Percentiles rank a stretch among this genome's conserved stretches.
These are phyloP conservation scores for Suillus subaureus DNA, from an alignment of 768 basidiomycete genomes.

Conservation along the genomic window DNA sequence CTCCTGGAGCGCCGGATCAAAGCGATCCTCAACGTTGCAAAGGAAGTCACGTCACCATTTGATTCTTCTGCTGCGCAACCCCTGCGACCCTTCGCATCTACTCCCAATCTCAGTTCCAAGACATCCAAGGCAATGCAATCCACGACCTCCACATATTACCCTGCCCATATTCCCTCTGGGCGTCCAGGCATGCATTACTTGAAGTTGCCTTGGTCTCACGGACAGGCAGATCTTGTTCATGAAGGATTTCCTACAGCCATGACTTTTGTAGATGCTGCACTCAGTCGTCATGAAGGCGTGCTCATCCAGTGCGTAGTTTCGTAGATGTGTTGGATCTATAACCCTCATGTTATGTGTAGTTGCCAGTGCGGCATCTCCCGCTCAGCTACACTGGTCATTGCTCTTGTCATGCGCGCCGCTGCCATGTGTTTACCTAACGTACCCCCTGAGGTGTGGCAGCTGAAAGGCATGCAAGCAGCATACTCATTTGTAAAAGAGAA, in stretches of 20 bases:
- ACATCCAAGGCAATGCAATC: conserved; percentile 31
- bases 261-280: conserved; percentile 76
- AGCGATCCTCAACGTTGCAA: conserved; percentile 89
- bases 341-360: conserved; percentile 42
- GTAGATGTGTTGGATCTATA: conserved; percentile 15
- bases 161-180: conserved; percentile 66
- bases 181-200: conserved; percentile 85
- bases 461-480: conserved; percentile 88
- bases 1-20: conserved; percentile 74
- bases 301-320: conserved; percentile 74
- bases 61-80: conserved; percentile 50
- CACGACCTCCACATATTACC: conserved; percentile 58
- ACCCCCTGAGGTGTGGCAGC: conserved; percentile 73
- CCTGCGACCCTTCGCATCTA: conserved; percentile 64
- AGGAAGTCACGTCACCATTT: conserved; percentile 81
- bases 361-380: conserved; percentile 95
- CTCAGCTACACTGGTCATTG: conserved; percentile 88
- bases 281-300: conserved; percentile 76
- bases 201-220: conserved; percentile 91
- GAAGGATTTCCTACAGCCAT: conserved; percentile 81
- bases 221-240: conserved; percentile 85
- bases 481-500: conserved; percentile 90
- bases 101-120: conserved; percentile 55
- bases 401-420: conserved; percentile 92
- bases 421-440: conserved; percentile 64